Evolutionary conservation across 2,329 filamentous ascomycete species (phyloP).

Genomic region (Blumeria graminis): DNA sequence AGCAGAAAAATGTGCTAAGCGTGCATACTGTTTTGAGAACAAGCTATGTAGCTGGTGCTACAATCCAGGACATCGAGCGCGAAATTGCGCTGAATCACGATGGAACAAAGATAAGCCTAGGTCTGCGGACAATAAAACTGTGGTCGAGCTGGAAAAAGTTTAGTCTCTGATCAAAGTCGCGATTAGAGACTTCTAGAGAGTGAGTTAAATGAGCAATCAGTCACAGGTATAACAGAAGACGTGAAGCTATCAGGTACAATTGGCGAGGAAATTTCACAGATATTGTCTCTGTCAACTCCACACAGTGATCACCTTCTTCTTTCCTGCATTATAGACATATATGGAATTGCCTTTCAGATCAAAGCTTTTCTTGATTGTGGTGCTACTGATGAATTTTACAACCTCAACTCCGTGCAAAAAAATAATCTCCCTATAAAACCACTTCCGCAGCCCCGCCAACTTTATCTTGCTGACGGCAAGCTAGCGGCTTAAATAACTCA

Average conservation of each 20-base stretch:
- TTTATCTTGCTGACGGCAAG: neutral
- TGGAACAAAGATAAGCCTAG: neutral
- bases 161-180: neutral
- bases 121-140: neutral
- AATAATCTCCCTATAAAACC: neutral
- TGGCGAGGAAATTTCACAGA: neutral
- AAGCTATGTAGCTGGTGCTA: neutral
- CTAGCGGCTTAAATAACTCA: neutral
- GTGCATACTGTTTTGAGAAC: neutral
- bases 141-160: neutral
- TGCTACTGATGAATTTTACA: neutral
- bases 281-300: neutral
- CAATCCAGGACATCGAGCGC: neutral
- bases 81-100: neutral
- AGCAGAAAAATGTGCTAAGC: neutral
- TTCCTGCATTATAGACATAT: neutral
- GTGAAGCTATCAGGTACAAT: neutral
- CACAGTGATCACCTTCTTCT: neutral
- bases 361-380: conserved; percentile 1
- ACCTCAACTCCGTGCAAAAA: neutral
- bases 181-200: neutral
- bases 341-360: neutral
- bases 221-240: neutral
- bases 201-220: neutral
- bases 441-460: neutral